Conservation (phyloP, 78 protist species). For the slime mould (Dictyostelium discoideum) region DNA sequence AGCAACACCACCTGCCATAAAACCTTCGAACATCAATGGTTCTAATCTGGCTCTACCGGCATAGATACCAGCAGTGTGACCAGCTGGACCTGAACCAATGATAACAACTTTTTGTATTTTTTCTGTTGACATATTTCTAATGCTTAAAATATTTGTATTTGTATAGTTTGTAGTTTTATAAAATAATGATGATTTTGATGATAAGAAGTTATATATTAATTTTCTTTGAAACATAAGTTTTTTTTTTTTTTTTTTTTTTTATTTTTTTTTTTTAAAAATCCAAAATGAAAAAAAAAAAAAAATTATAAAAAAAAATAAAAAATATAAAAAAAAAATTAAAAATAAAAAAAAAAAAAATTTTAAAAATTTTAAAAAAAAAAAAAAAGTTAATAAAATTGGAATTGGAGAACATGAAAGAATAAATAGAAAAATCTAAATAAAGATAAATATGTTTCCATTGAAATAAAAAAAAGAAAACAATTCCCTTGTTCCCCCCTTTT, state of each 20-base stretch:
- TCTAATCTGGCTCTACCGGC: constrained; percentile 82
- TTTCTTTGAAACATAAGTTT: not conserved
- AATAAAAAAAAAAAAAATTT: not conserved
- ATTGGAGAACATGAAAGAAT: too few species aligned
- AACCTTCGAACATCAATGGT: constrained; percentile 83
- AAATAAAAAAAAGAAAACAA: too few species aligned
- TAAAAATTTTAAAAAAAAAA: not conserved
- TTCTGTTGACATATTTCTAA: not conserved
- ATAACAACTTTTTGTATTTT: constrained; percentile 83
- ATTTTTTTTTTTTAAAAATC: too few species aligned
- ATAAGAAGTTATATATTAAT: not conserved
- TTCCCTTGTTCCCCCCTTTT: too few species aligned
- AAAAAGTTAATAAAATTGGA: too few species aligned
- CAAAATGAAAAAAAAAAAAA: not conserved
- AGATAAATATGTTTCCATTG: too few species aligned
- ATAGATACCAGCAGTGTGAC: constrained; percentile 93
- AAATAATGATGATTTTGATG: not conserved
- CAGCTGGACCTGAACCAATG: constrained; percentile 95
- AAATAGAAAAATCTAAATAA: too few species aligned
- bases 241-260: too few species aligned
- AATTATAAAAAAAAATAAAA: not conserved
- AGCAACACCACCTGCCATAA: constrained; percentile 84
- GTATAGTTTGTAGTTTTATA: not conserved
- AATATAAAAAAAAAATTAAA: not conserved
- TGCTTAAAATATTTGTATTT: not conserved